phyloP scores from a whole-genome alignment of 805 yeast genomes.

The Candida taoyuanica region DNA sequence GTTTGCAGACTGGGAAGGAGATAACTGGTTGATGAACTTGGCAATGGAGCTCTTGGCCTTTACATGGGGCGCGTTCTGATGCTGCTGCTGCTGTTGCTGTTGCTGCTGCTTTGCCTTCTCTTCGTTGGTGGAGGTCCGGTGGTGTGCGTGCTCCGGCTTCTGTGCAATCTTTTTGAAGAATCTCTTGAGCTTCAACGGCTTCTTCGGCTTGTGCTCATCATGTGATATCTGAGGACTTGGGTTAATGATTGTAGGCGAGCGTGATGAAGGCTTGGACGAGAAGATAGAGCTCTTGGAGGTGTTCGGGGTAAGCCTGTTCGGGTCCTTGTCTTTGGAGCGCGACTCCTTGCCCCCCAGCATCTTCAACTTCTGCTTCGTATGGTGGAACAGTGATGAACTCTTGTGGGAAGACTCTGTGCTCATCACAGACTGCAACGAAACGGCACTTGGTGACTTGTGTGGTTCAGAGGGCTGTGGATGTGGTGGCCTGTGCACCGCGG shows the following conservation, averaged over 20 bases:
- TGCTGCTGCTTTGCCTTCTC: not conserved
- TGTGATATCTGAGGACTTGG: conserved; percentile 17
- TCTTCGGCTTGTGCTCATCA: conserved; percentile 13
- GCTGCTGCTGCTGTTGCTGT: conserved; percentile 8
- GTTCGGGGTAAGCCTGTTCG: conserved; percentile 23
- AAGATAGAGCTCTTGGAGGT: conserved; percentile 24
- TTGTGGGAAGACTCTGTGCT: conserved; percentile 9
- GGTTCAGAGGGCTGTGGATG: conserved; percentile 1
- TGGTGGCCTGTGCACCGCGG: not conserved
- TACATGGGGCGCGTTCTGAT: conserved; percentile 2
- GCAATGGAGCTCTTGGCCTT: conserved; percentile 16
- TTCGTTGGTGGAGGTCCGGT: conserved; percentile 1
- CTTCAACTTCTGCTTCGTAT: conserved; percentile 15
- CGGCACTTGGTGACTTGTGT: conserved; percentile 13
- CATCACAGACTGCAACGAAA: conserved; percentile 11
- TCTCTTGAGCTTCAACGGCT: conserved; percentile 36
- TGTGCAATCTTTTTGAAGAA: conserved; percentile 44
- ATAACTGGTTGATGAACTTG: conserved; percentile 22
- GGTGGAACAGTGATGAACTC: conserved; percentile 8
- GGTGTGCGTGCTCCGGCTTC: conserved; percentile 1
- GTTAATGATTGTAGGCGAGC: conserved; percentile 20
- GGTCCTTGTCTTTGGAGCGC: conserved; percentile 9
- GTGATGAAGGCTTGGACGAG: conserved; percentile 20
- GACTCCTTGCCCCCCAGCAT: conserved; percentile 8
- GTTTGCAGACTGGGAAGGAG: conserved; percentile 20